Evolutionary conservation across 2,329 filamentous ascomycete genomes (phyloP).

Genomic region (Cytospora leucostoma): DNA sequence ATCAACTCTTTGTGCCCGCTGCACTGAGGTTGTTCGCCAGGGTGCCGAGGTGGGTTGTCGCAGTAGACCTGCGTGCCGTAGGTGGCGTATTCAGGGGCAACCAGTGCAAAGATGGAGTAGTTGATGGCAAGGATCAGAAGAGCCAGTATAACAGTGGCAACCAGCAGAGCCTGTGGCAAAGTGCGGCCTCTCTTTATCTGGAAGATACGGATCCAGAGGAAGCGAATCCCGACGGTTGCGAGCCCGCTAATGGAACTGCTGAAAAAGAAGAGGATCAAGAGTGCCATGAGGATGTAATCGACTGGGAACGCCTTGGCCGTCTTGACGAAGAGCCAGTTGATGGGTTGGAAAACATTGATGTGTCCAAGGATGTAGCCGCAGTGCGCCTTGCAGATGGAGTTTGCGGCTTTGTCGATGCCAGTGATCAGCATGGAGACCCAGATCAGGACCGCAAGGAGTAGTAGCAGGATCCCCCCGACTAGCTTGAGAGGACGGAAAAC

Average conservation of each 20-base stretch:
- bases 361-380: conserved; percentile 89
- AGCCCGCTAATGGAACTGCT: conserved; percentile 84
- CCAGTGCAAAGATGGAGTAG: conserved; percentile 87
- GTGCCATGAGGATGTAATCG: conserved; percentile 86
- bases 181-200: conserved; percentile 87
- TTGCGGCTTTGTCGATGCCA: conserved; percentile 92
- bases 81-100: conserved; percentile 93
- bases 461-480: conserved; percentile 75
- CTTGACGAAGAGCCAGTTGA: conserved; percentile 86
- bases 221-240: conserved; percentile 85
- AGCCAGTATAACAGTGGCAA: conserved; percentile 87
- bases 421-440: conserved; percentile 95
- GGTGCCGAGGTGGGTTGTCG: conserved; percentile 64
- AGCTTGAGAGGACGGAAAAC: conserved; percentile 88
- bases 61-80: conserved; percentile 96
- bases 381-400: conserved; percentile 85
- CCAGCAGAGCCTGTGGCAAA: conserved; percentile 85
- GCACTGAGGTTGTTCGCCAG: conserved; percentile 74
- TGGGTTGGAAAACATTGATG: conserved; percentile 90
- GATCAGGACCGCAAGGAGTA: conserved; percentile 72
- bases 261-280: conserved; percentile 86
- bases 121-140: conserved; percentile 89
- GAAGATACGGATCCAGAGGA: conserved; percentile 94
- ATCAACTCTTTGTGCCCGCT: conserved; percentile 69
- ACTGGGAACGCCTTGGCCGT: conserved; percentile 83